Percentiles rank a stretch among this genome's conserved stretches.
Evolutionary conservation across 2,329 filamentous ascomycete species (phyloP).

Genomic region (Aotearoamyces nothofagi): DNA sequence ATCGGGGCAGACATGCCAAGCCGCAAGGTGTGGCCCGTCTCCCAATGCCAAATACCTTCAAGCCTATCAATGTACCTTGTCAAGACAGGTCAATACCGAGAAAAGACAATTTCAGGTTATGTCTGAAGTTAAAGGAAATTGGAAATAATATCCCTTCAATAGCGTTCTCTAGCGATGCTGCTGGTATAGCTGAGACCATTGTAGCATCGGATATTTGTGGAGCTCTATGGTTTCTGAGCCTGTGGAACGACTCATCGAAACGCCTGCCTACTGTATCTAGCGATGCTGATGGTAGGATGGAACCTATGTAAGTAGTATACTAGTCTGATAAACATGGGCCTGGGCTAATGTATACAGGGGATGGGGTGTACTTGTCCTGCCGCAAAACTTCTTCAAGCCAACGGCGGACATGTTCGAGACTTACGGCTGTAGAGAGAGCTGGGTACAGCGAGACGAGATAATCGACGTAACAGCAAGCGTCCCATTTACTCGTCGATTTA

Average conservation of each 20-base stretch:
- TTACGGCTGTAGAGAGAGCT: no score
- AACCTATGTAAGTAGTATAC: no score
- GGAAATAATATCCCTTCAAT: conserved; percentile 17
- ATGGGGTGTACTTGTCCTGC: conserved; percentile 15
- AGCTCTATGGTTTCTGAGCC: conserved; percentile 6
- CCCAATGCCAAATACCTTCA: no score
- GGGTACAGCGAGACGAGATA: neutral
- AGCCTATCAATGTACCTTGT: no score
- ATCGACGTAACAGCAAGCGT: no score
- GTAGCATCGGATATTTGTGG: conserved; percentile 15
- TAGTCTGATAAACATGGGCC: no score
- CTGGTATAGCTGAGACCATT: conserved; percentile 10
- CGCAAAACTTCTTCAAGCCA: conserved; percentile 9
- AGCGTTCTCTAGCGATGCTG: conserved; percentile 10
- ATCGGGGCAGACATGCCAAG: neutral
- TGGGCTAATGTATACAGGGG: no score
- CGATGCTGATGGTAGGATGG: no score
- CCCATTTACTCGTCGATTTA: no score
- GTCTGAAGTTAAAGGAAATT: conserved; percentile 3
- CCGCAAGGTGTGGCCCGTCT: neutral
- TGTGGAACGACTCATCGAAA: conserved; percentile 1
- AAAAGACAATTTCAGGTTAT: conserved; percentile 5
- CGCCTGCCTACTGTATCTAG: no score
- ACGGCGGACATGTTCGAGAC: conserved; percentile 6
- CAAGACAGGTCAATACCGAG: neutral